Evolutionary conservation across 495 filamentous ascomycete species (phyloP), one percentile per base, ranked within the genome.

Genomic region (Penicillium pancosmium): DNA sequence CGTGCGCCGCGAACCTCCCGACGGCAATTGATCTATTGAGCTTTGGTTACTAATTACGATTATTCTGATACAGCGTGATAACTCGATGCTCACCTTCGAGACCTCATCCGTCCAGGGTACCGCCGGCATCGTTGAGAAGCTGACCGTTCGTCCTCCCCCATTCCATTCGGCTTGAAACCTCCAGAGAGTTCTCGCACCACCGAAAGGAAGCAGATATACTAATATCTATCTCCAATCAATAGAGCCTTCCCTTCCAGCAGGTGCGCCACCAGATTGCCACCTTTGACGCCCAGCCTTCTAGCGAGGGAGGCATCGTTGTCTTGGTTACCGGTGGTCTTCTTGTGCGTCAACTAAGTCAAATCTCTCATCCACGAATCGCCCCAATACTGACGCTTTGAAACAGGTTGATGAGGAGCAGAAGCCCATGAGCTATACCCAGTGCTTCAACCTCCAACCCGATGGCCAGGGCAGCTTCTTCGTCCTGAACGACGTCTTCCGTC

Each of bases 31-130:
- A 43, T 33, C 46, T 34, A 34, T 4, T 27, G 13, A 6, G 12
- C 10, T 12, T 25, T 13, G 8, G 13, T 36, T 19, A 49, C 35
- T 27, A 23, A 53, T 53, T 10, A 52, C 38, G 34, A 59, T 23
- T 15, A 34, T 47, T 8, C 49, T 21, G 33, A 16, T 56, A 70
- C 53, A 98, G 93, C 86, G 91, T 57, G 83, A 88, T 1, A 70
- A 87, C 44, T 98, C 94, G 43, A 95, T 95, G 89, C 80, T 98
- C 80, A 98, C 93, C 25, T 98, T 97, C 70, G 90, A 98, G 83
- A 83, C 76, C 35, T 52, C 64, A 31, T 79, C 86, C 13, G 57
- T 82, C 34, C 77, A 81, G 60, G 93, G 93, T 58, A 70, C 76
- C 4, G 57, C 21, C 1, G 62, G 54, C 2, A 97, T 98, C 68